Conservation (phyloP, 2,329 filamentous ascomycete species). For the Fusarium mexicanum region DNA sequence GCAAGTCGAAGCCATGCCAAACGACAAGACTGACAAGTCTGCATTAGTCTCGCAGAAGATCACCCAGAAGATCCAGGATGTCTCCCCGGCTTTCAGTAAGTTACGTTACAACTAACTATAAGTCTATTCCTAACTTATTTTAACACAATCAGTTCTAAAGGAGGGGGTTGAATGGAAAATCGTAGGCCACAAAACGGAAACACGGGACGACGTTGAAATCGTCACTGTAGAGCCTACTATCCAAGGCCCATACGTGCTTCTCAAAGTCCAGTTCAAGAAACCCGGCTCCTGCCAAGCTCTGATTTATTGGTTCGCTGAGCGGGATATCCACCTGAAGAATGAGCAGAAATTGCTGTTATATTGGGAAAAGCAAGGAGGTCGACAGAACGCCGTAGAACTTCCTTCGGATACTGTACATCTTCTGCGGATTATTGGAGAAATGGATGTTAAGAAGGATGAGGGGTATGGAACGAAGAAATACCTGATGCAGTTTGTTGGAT, state of each 20-base stretch:
- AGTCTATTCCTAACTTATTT: accelerated
- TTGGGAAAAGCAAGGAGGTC: neutral
- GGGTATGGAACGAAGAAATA: neutral
- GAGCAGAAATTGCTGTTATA: neutral
- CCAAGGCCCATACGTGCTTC: neutral
- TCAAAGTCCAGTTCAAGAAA: neutral
- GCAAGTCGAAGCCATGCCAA: neutral
- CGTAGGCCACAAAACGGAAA: neutral
- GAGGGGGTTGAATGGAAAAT: neutral
- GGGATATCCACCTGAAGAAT: neutral
- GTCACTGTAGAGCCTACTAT: accelerated
- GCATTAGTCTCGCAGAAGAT: neutral
- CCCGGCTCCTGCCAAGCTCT: neutral
- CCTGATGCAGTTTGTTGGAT: neutral
- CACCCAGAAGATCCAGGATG: neutral
- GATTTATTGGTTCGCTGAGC: neutral
- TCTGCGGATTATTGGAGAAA: neutral
- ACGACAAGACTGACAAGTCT: neutral
- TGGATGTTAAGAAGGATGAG: accelerated
- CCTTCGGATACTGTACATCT: neutral
- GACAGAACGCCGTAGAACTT: accelerated
- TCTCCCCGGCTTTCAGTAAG: neutral
- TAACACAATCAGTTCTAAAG: neutral
- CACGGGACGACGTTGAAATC: neutral
- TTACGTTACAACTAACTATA: too few relatives aligned